Base-by-base conservation (phyloP, 108 stramenopile species). In the Craspedostauros australis region DNA sequence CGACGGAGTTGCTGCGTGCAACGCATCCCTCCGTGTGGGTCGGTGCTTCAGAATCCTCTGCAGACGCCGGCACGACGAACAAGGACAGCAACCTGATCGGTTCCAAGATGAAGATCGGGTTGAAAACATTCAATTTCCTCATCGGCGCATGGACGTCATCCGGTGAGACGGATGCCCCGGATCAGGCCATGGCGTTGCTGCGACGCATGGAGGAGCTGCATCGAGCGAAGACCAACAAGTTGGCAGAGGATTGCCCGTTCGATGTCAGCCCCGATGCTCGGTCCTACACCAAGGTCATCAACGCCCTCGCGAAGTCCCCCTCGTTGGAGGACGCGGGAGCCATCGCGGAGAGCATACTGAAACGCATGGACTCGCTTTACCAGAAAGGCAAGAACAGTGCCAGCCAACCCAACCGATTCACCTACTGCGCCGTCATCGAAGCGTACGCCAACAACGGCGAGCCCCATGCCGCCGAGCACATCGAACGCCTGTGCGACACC, bases 351-450 rank as follows among this genome's bases (percentile, higher is more conserved):
- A 41, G 39, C 28, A 55, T 86, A 21, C 40, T 78, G 5, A 26
- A 62, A 37, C 68, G 60, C 42, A 78, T 78, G 77, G 66, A 74
- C 42, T 9, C 40, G 16, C 27, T 79, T 0, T 59, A 53, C 25
- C 15, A 46, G 12, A 46, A 28, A 24, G 73, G 77, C 33, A 46
- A 55, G 39, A 62, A 68, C 37, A 29, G 18, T n/a, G 22, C 32
- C 0, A 62, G 50, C 25, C 62, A 68, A 23, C 76, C 76, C 7
- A 84, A 84, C 50, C 74, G 82, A 9, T 84, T 75, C 51, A 82
- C 82, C 7, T 88, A 88, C 64, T 82, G 80, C 16, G 77, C 86
- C 14, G 80, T 84, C 14, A 77, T 88, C 49, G 82, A 88, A 51
- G 86, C 86, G 2, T 53, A 84, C 43, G 77, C 82, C 31, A 74